These are phyloP conservation scores for Opeltia flavorubescens DNA, from an alignment of 495 filamentous ascomycete genomes.

Conservation along the genomic window DNA sequence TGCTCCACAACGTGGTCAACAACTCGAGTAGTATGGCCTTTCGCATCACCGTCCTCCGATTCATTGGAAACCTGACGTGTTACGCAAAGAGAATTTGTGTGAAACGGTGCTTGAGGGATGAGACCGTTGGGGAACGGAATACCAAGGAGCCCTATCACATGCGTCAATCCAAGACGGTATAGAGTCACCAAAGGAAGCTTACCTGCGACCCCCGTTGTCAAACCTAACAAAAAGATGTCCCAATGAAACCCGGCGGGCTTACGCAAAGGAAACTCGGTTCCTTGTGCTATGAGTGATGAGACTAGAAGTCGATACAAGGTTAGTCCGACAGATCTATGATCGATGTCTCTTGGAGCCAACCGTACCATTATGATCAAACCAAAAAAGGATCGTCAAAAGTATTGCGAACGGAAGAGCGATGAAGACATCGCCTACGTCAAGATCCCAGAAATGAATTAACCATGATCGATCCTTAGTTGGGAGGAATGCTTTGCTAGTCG, in stretches of 20 bases:
- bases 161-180: neutral
- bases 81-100: slow-evolving; percentile 72
- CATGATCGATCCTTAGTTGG: slow-evolving; percentile 67
- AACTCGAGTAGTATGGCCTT: slow-evolving; percentile 46
- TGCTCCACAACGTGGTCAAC: slow-evolving; percentile 78
- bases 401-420: slow-evolving; percentile 80
- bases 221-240: slow-evolving; percentile 83
- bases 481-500: slow-evolving; percentile 64
- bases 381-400: slow-evolving; percentile 78
- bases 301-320: no score
- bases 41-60: slow-evolving; percentile 38
- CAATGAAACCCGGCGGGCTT: slow-evolving; percentile 95
- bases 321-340: no score
- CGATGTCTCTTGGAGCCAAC: no score
- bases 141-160: slow-evolving; percentile 41
- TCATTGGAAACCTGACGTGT: slow-evolving; percentile 46
- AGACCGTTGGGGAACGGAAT: slow-evolving; percentile 88
- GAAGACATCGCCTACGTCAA: slow-evolving; percentile 61
- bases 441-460: slow-evolving; percentile 83
- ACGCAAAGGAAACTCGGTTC: slow-evolving; percentile 75
- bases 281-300: slow-evolving; percentile 80
- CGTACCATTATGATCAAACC: slow-evolving; percentile 80
- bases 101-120: slow-evolving; percentile 86
- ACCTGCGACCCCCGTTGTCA: slow-evolving; percentile 74
- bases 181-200: neutral